Evolutionary conservation across 176 grass and related monocot genomes (phyloP).

Genomic region (Juncus inflexus): DNA sequence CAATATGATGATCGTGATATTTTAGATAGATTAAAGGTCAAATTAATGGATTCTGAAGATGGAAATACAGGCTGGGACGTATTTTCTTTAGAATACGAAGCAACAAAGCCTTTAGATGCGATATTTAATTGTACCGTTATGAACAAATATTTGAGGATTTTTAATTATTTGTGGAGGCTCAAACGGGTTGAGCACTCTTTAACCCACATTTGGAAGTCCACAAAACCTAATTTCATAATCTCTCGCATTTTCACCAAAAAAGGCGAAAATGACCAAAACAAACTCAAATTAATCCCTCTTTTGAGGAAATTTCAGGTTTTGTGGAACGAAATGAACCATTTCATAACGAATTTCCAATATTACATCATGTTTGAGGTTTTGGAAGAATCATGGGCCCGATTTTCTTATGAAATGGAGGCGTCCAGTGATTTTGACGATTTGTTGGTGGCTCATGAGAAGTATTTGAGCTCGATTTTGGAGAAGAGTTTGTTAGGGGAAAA

Average conservation of each 20-base stretch:
- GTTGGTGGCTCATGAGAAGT: conserved; percentile 72
- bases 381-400: conserved; percentile 81
- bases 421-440: conserved; percentile 94
- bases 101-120: conserved; percentile 70
- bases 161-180: conserved; percentile 92
- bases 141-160: conserved; percentile 91
- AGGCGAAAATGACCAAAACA: conserved; percentile 35
- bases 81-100: conserved; percentile 93
- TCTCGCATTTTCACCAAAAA: conserved; percentile 83
- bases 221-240: conserved; percentile 93
- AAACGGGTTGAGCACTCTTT: conserved; percentile 83
- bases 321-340: conserved; percentile 97
- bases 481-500: conserved; percentile 81
- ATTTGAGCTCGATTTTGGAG: conserved; percentile 77
- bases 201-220: conserved; percentile 80
- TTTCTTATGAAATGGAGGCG: conserved; percentile 90
- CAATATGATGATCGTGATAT: conserved; percentile 93
- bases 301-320: conserved; percentile 93
- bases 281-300: conserved; percentile 57
- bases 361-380: conserved; percentile 99
- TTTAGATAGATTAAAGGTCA: conserved; percentile 80
- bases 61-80: conserved; percentile 93
- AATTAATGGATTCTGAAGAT: conserved; percentile 94
- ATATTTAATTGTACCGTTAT: conserved; percentile 89
- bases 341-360: conserved; percentile 89